Evolutionary conservation across 164 flowering plant species (phyloP).

Genomic region (Kingdonia uniflora): DNA sequence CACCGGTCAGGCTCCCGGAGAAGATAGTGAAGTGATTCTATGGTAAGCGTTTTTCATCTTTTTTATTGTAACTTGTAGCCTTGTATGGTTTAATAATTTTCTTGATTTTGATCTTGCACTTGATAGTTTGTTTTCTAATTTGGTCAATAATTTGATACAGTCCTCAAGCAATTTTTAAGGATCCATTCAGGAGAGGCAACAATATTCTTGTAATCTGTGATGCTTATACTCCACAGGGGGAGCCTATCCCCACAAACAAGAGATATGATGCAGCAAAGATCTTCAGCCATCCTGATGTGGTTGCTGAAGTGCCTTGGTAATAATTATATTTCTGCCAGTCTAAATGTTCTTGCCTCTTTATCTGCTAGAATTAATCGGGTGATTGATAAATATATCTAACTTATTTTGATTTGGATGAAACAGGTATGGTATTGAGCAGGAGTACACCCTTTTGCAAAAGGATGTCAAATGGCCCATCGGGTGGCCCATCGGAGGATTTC

Average conservation of each 20-base stretch:
- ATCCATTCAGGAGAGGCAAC: conserved; percentile 55
- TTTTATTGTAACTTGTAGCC: not conserved
- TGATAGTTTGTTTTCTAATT: not conserved
- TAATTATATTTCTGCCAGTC: not conserved
- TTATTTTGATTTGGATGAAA: not conserved
- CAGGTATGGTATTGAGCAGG: conserved; percentile 52
- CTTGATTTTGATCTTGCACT: not conserved
- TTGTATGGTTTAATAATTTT: not conserved
- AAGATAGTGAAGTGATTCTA: conserved; percentile 89
- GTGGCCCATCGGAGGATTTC: conserved; percentile 51
- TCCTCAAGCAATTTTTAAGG: conserved; percentile 50
- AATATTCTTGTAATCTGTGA: conserved; percentile 39
- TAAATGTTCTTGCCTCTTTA: not conserved
- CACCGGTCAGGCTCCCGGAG: conserved; percentile 95
- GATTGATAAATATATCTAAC: too few species aligned
- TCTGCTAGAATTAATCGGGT: not conserved
- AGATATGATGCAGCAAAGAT: conserved; percentile 38
- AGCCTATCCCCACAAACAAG: conserved; percentile 54
- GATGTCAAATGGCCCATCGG: conserved; percentile 48
- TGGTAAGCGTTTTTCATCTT: conserved; percentile 38
- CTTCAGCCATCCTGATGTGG: conserved; percentile 41
- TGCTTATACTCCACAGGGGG: conserved; percentile 49
- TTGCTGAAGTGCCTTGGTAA: conserved; percentile 42
- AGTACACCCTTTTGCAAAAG: conserved; percentile 43
- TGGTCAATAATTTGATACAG: conserved; percentile 14